phyloP scores from a whole-genome alignment of 306 rosid genomes.

The Fagus crenata region DNA sequence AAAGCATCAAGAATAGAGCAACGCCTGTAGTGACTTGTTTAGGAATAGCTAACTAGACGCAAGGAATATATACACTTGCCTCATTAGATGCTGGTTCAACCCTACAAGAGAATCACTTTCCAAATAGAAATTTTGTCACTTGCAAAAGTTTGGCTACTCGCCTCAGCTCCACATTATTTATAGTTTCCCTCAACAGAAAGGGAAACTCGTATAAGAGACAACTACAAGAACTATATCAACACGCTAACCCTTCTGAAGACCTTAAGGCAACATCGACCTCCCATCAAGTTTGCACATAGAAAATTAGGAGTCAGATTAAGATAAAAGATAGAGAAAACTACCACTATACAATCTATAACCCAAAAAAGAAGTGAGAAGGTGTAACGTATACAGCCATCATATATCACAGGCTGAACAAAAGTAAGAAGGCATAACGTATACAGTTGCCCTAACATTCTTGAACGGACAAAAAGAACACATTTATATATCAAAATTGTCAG shows the following conservation, averaged over 20 bases:
- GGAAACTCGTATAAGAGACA: background rate
- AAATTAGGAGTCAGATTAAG: background rate
- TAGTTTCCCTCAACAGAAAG: background rate
- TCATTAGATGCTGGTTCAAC: too few relatives aligned
- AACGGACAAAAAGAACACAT: constrained; percentile 14
- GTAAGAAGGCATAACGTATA: too few relatives aligned
- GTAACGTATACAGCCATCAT: background rate
- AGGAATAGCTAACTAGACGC: background rate
- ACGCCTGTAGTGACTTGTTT: background rate
- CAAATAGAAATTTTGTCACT: too few relatives aligned
- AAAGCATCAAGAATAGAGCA: too few relatives aligned
- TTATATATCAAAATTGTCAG: constrained; percentile 33
- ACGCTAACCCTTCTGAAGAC: background rate
- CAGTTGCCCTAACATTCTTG: too few relatives aligned
- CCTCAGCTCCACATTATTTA: background rate
- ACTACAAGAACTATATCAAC: background rate
- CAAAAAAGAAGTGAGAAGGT: background rate
- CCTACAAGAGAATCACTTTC: too few relatives aligned
- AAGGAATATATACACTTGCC: too few relatives aligned
- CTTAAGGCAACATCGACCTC: background rate
- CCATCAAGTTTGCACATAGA: background rate
- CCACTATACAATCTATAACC: background rate
- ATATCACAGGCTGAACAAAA: constrained; percentile 22
- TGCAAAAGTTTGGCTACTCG: too few relatives aligned
- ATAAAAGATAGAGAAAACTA: background rate